Conservation (phyloP, 2,329 filamentous ascomycete species). For the Pyrenophora tritici-repentis region DNA sequence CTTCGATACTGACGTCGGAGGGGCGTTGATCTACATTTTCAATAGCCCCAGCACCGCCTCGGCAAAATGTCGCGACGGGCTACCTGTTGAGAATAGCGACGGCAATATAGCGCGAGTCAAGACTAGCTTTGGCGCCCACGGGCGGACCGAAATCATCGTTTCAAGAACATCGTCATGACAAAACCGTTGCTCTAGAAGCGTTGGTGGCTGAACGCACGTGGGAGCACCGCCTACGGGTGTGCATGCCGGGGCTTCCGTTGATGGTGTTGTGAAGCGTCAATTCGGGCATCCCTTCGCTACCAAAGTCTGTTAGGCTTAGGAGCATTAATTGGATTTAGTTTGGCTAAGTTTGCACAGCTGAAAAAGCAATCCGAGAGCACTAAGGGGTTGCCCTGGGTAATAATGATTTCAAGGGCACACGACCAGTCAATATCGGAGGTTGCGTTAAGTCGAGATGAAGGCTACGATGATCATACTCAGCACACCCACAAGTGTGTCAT, state of each 20-base stretch:
- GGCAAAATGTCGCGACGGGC: not conserved
- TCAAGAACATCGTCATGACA: constrained; percentile 16
- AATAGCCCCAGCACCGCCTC: constrained; percentile 3
- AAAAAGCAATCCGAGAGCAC: not conserved
- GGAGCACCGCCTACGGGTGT: not conserved
- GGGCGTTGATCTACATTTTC: not conserved
- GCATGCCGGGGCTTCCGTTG: not conserved
- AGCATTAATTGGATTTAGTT: too few relatives aligned
- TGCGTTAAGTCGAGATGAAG: constrained; percentile 2
- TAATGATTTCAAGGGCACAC: not conserved
- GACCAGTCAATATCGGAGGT: not conserved
- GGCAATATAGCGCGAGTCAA: constrained; percentile 16
- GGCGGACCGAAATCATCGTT: constrained; percentile 12
- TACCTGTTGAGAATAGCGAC: constrained; percentile 6
- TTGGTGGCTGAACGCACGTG: constrained; percentile 7
- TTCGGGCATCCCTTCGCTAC: too few relatives aligned
- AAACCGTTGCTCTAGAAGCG: constrained; percentile 12
- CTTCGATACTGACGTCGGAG: not conserved
- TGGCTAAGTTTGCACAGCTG: too few relatives aligned
- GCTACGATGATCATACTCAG: not conserved
- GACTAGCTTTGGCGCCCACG: constrained; percentile 12
- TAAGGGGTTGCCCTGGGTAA: constrained; percentile 5
- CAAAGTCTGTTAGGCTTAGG: too few relatives aligned
- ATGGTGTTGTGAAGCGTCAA: not conserved
- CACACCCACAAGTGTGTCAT: constrained; percentile 9